Evolutionary conservation across 768 basidiomycete genomes (phyloP).

Genomic region (Lentinula aciculospora): DNA sequence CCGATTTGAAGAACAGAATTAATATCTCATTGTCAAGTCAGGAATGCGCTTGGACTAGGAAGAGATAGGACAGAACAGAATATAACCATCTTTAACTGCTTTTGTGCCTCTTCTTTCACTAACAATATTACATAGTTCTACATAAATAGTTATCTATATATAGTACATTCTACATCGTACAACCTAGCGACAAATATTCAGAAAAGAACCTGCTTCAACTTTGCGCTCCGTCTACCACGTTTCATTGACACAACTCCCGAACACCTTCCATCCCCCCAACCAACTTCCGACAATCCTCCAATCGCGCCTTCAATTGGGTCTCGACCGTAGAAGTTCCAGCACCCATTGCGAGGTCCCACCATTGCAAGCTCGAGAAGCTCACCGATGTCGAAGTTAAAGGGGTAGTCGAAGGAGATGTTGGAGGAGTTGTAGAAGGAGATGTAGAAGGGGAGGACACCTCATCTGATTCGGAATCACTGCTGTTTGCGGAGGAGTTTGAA

Average conservation of each 20-base stretch:
- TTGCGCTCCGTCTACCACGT: too few species aligned
- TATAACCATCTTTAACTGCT: too few species aligned
- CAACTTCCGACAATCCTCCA: conserved; percentile 15
- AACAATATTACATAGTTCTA: too few species aligned
- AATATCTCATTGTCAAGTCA: too few species aligned
- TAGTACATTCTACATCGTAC: too few species aligned
- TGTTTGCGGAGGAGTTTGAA: background rate
- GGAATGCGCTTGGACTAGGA: too few species aligned
- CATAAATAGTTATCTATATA: too few species aligned
- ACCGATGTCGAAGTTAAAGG: background rate
- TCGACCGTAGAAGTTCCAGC: conserved; percentile 35
- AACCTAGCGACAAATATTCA: too few species aligned
- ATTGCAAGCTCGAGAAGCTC: conserved; percentile 25
- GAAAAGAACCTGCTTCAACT: too few species aligned
- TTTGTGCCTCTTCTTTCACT: too few species aligned
- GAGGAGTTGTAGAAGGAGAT: background rate
- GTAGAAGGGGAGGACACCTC: background rate
- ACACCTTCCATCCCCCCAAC: conserved; percentile 2
- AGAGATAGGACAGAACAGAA: too few species aligned
- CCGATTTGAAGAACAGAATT: too few species aligned
- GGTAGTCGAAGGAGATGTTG: background rate
- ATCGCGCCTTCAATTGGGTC: conserved; percentile 24
- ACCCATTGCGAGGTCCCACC: conserved; percentile 60
- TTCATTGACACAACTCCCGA: background rate
- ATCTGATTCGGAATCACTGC: background rate